Evolutionary conservation across 129 eudicot species (phyloP).

Genomic region (Chrysanthemum lavandulifolium): DNA sequence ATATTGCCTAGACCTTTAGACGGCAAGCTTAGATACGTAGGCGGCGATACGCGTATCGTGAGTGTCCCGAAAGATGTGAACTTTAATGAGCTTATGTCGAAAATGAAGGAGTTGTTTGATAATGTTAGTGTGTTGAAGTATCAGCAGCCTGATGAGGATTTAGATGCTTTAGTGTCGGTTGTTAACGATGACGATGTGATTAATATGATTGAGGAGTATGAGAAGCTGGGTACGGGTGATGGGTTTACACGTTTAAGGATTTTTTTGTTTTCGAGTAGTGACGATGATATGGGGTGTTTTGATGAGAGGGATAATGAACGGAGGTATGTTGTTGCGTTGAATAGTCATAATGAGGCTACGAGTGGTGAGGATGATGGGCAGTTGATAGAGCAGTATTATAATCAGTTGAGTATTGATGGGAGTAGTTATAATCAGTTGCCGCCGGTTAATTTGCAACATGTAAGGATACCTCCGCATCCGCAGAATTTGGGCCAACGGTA

Average conservation of each 20-base stretch:
- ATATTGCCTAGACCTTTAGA: slow-evolving; percentile 93
- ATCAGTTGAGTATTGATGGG: slow-evolving; percentile 66
- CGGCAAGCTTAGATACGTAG: slow-evolving; percentile 95
- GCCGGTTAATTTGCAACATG: slow-evolving; percentile 59
- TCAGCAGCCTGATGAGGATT: slow-evolving; percentile 99
- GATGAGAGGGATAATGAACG: slow-evolving; percentile 90
- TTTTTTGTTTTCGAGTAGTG: slow-evolving; percentile 62
- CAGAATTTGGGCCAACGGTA: slow-evolving; percentile 44
- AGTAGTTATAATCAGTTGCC: slow-evolving; percentile 55
- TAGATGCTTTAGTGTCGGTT: slow-evolving; percentile 95
- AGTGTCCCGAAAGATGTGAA: slow-evolving; percentile 60
- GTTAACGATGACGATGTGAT: slow-evolving; percentile 96
- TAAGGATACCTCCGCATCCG: slow-evolving; percentile 60
- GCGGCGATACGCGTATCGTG: slow-evolving; percentile 92
- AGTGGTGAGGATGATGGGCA: slow-evolving; percentile 52
- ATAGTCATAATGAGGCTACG: slow-evolving; percentile 71
- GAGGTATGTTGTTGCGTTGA: slow-evolving; percentile 93
- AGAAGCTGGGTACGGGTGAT: slow-evolving; percentile 77
- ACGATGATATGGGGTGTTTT: slow-evolving; percentile 59
- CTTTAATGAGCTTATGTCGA: slow-evolving; percentile 79
- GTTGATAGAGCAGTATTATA: slow-evolving; percentile 62
- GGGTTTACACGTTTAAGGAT: slow-evolving; percentile 86
- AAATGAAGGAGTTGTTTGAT: slow-evolving; percentile 86
- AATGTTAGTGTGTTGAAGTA: slow-evolving; percentile 68
- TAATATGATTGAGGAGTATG: slow-evolving; percentile 98